phyloP scores from a whole-genome alignment of 306 rosid genomes.

The Aeschynomene evenia region DNA sequence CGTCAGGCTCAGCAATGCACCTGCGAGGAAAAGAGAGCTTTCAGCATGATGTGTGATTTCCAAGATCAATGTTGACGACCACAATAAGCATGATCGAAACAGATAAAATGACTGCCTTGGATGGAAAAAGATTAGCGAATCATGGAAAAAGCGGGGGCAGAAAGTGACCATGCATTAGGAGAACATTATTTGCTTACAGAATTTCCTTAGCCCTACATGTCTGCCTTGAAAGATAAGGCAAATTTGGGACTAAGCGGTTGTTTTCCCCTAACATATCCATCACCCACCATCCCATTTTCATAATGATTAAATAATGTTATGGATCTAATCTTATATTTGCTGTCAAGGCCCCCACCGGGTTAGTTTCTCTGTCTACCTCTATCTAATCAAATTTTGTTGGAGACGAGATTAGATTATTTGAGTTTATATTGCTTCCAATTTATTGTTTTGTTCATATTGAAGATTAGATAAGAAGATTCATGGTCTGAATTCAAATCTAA shows the following conservation, averaged over 20 bases:
- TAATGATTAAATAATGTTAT: neutral
- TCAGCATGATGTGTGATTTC: slow-evolving; percentile 6
- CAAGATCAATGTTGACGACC: slow-evolving; percentile 12
- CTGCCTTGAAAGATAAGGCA: slow-evolving; percentile 38
- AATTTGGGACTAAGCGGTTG: slow-evolving; percentile 35
- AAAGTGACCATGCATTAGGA: slow-evolving; percentile 36
- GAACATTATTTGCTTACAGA: slow-evolving; percentile 26
- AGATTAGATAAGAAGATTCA: too few species aligned
- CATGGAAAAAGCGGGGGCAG: slow-evolving; percentile 25
- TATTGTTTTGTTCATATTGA: too few species aligned
- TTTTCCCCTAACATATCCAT: slow-evolving; percentile 26
- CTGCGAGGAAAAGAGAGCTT: slow-evolving; percentile 1
- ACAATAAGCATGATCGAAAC: neutral
- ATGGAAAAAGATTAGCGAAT: slow-evolving; percentile 8
- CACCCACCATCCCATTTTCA: slow-evolving; percentile 28
- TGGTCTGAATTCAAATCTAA: too few species aligned
- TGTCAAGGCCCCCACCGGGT: slow-evolving; percentile 44
- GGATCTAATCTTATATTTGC: slow-evolving; percentile 2
- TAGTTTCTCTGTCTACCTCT: slow-evolving; percentile 37
- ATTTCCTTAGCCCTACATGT: slow-evolving; percentile 31
- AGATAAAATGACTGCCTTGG: neutral
- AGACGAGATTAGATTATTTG: neutral
- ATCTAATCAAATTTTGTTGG: slow-evolving; percentile 34
- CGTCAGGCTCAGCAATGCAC: neutral
- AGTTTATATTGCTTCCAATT: slow-evolving; percentile 10